These are phyloP conservation scores for Podosphaera xanthii DNA, from an alignment of 2,329 filamentous ascomycete species.

Conservation along the genomic window DNA sequence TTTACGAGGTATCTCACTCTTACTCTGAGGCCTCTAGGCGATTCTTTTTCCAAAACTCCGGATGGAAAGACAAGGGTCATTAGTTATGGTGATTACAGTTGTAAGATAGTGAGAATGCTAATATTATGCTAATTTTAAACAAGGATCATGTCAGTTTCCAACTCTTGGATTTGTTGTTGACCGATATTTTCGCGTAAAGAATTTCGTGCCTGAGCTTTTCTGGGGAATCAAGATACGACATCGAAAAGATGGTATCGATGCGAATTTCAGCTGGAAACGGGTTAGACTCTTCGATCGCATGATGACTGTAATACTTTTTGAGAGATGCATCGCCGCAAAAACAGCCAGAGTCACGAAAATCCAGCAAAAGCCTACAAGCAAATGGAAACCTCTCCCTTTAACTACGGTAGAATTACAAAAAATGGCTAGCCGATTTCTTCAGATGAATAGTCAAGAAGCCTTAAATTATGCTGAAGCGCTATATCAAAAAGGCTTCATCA, in stretches of 20 bases:
- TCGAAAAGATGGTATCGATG: slow-evolving; percentile 51
- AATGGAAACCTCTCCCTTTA: slow-evolving; percentile 79
- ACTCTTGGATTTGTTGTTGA: slow-evolving; percentile 94
- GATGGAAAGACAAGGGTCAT: slow-evolving; percentile 24
- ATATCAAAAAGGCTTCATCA: slow-evolving; percentile 90
- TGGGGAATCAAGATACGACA: slow-evolving; percentile 81
- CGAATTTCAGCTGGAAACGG: slow-evolving; percentile 66
- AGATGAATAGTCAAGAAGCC: slow-evolving; percentile 75
- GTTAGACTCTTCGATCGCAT: slow-evolving; percentile 73
- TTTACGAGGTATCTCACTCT: slow-evolving; percentile 78
- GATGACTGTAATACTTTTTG: slow-evolving; percentile 58
- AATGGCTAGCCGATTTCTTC: slow-evolving; percentile 68
- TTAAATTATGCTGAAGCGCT: slow-evolving; percentile 74
- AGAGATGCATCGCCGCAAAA: slow-evolving; percentile 58
- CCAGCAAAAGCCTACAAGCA: slow-evolving; percentile 73
- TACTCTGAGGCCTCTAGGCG: slow-evolving; percentile 50
- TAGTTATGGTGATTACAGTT: slow-evolving; percentile 47
- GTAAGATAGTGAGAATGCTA: not conserved
- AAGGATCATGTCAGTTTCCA: slow-evolving; percentile 79
- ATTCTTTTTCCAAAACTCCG: slow-evolving; percentile 32
- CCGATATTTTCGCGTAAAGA: slow-evolving; percentile 78
- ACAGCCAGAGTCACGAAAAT: slow-evolving; percentile 64
- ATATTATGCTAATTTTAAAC: slow-evolving; percentile 2
- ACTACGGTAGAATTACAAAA: slow-evolving; percentile 96
- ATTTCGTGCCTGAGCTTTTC: slow-evolving; percentile 79